phyloP scores from a whole-genome alignment of 192 early-diverging fungal species.

The Backusella tuberculispora region DNA sequence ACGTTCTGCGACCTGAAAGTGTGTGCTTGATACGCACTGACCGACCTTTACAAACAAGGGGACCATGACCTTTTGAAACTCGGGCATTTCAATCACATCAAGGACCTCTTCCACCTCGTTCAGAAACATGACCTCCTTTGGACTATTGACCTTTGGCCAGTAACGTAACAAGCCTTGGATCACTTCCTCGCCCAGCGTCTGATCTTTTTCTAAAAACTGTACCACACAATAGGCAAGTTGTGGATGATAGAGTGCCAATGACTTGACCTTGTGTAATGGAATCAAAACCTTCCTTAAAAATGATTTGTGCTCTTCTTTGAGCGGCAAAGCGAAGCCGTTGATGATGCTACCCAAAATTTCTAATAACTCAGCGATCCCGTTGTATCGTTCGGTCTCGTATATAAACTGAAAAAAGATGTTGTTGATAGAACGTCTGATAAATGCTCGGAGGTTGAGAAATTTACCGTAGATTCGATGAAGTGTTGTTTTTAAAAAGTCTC shows the following conservation, averaged over 20 bases:
- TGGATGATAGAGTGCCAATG: conserved; percentile 92
- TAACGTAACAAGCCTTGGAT: conserved; percentile 85
- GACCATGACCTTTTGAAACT: conserved; percentile 87
- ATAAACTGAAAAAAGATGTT: conserved; percentile 98
- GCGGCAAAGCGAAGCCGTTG: conserved; percentile 97
- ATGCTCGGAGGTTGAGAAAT: conserved; percentile 96
- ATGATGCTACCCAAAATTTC: conserved; percentile 95
- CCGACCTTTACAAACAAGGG: conserved; percentile 93
- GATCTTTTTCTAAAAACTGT: conserved; percentile 98
- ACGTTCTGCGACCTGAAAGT: conserved; percentile 98
- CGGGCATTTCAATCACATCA: conserved; percentile 90
- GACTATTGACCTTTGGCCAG: conserved; percentile 99
- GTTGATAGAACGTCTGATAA: conserved; percentile 97
- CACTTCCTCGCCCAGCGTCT: conserved; percentile 86
- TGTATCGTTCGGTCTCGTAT: conserved; percentile 96
- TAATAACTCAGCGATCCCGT: conserved; percentile 96
- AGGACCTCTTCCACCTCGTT: conserved; percentile 98
- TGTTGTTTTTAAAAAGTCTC: conserved; percentile 98
- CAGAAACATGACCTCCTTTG: conserved; percentile 99
- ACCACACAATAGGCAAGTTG: conserved; percentile 98
- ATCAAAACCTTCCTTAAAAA: conserved; percentile 92
- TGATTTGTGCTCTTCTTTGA: conserved; percentile 98
- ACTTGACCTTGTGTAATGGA: conserved; percentile 95
- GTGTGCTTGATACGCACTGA: conserved; percentile 92
- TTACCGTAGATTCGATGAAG: conserved; percentile 99